Evolutionary conservation across 2,329 filamentous ascomycete genomes (phyloP).

Genomic region (Colletotrichum higginsianum): DNA sequence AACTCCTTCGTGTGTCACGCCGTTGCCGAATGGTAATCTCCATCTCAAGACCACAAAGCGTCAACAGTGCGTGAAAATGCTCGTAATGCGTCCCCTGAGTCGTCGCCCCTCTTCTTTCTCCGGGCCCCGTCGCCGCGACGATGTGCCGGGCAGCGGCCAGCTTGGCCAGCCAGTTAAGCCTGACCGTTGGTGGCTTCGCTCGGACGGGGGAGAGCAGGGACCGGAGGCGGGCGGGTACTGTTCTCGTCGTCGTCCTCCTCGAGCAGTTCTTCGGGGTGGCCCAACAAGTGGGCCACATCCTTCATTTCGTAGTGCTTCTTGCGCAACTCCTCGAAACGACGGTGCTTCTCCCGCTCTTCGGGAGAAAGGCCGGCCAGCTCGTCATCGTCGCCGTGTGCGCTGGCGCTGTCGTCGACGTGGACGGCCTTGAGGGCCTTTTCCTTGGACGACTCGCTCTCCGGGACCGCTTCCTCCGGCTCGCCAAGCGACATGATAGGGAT

Average conservation of each 20-base stretch:
- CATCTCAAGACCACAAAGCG: slow-evolving; percentile 36
- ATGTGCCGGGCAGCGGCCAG: neutral
- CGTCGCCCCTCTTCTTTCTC: neutral
- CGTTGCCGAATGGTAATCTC: slow-evolving; percentile 44
- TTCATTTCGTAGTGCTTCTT: slow-evolving; percentile 99
- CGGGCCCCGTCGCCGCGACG: neutral
- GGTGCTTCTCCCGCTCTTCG: slow-evolving; percentile 92
- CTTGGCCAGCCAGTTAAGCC: slow-evolving; percentile 26
- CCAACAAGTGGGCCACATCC: slow-evolving; percentile 89
- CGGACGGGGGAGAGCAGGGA: slow-evolving; percentile 60
- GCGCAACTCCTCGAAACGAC: slow-evolving; percentile 88
- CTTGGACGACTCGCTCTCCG: slow-evolving; percentile 59
- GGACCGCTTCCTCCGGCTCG: slow-evolving; percentile 85
- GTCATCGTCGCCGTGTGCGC: slow-evolving; percentile 70
- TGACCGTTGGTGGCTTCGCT: slow-evolving; percentile 40
- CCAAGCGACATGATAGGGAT: slow-evolving; percentile 94
- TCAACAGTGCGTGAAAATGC: slow-evolving; percentile 38
- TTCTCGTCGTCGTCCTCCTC: slow-evolving; percentile 69
- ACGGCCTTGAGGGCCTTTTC: slow-evolving; percentile 62
- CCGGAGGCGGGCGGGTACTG: slow-evolving; percentile 51
- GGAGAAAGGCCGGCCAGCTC: slow-evolving; percentile 68
- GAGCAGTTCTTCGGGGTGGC: slow-evolving; percentile 78
- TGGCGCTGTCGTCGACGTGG: slow-evolving; percentile 77
- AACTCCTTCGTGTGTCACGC: slow-evolving; percentile 42
- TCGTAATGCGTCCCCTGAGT: slow-evolving; percentile 25